Percentiles rank a stretch among this genome's conserved stretches.
Evolutionary conservation across 306 rosid species (phyloP).

Genomic region (Citrullus colocynthis): DNA sequence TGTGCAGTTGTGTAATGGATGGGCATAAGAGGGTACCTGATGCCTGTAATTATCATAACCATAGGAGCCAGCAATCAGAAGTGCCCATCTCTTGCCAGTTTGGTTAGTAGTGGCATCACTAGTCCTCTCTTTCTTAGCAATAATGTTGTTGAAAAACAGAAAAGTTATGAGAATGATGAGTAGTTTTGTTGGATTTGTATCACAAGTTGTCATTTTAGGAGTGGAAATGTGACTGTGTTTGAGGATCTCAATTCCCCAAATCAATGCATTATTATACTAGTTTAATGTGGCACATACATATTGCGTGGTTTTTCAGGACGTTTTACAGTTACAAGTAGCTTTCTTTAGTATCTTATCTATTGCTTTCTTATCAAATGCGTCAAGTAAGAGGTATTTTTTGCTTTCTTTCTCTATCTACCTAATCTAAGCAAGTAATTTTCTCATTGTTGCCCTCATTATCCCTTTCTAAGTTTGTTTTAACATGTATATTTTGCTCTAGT

Average conservation of each 20-base stretch:
- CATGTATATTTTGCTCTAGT: not conserved
- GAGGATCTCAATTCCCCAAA: not conserved
- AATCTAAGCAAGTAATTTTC: too few species aligned
- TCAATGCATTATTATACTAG: not conserved
- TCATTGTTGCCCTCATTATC: too few species aligned
- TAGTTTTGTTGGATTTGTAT: not conserved
- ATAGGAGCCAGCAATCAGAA: not conserved
- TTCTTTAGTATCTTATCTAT: not conserved
- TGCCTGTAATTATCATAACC: not conserved
- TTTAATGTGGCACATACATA: too few species aligned
- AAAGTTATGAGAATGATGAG: not conserved
- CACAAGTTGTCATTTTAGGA: not conserved
- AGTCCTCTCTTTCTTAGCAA: not conserved
- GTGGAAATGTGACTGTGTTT: not conserved
- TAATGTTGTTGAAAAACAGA: not conserved
- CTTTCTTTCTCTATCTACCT: too few species aligned
- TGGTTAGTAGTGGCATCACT: not conserved
- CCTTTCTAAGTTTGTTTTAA: too few species aligned
- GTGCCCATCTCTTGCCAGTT: conserved; percentile 12
- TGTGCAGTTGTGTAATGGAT: too few species aligned
- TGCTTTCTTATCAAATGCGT: not conserved
- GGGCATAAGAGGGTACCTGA: not conserved
- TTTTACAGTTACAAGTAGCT: not conserved
- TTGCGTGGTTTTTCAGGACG: too few species aligned
- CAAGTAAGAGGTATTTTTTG: too few species aligned